Conservation (phyloP, 257 asterid species). For the Fraxinus americana region DNA sequence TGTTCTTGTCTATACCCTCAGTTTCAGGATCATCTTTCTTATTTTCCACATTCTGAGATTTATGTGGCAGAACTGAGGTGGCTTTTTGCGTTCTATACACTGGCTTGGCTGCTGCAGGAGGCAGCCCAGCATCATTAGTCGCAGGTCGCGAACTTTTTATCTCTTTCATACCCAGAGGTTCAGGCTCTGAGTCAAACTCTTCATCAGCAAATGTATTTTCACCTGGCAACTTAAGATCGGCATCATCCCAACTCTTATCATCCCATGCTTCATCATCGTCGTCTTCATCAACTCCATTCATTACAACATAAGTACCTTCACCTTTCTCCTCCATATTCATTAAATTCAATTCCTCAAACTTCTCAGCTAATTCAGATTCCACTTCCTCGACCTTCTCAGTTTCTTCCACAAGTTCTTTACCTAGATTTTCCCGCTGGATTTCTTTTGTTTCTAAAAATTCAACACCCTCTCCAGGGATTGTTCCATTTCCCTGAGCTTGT, state of each 20-base stretch:
- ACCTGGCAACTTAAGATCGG: conserved; percentile 82
- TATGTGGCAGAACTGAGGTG: conserved; percentile 26
- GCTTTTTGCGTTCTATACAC: conserved; percentile 30
- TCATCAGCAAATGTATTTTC: conserved; percentile 81
- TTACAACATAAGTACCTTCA: conserved; percentile 49
- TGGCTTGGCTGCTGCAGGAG: conserved; percentile 41
- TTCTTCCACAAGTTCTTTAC: conserved; percentile 48
- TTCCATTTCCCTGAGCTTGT: conserved; percentile 65
- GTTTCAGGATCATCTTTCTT: conserved; percentile 33
- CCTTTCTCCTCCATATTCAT: conserved; percentile 42
- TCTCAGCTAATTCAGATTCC: conserved; percentile 32
- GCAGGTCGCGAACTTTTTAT: conserved; percentile 40
- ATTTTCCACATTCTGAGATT: conserved; percentile 37
- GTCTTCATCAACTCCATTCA: conserved; percentile 60
- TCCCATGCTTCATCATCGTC: conserved; percentile 93
- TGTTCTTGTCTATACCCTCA: conserved; percentile 38
- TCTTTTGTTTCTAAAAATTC: conserved; percentile 48
- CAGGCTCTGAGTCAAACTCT: conserved; percentile 81
- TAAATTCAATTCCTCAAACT: conserved; percentile 22
- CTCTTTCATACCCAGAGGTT: conserved; percentile 56
- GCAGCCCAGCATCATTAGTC: conserved; percentile 40
- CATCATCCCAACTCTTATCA: conserved; percentile 96
- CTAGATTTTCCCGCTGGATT: conserved; percentile 36
- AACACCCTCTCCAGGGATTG: conserved; percentile 43
- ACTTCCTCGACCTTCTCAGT: conserved; percentile 38